Percentiles rank a stretch among this genome's conserved stretches.
Evolutionary conservation across 1,139 yeast genomes (phyloP).

Genomic region (Suhomyces bokatorum): DNA sequence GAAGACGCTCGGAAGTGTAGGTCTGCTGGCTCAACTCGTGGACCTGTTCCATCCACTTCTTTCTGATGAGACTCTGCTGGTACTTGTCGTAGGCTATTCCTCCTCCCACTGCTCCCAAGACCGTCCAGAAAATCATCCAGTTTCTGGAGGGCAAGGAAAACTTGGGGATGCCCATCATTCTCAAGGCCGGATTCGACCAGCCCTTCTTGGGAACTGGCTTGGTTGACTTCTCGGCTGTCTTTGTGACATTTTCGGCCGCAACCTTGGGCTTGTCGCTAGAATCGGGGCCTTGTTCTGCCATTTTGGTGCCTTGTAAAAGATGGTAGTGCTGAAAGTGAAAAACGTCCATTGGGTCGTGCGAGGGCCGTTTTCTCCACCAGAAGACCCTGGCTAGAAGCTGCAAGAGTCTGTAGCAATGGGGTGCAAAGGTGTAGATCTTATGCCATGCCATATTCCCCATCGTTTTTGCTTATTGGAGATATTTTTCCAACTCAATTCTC

Average conservation of each 20-base stretch:
- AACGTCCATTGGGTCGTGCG: constrained; percentile 3
- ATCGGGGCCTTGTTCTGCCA: constrained; percentile 2
- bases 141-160: constrained; percentile 83
- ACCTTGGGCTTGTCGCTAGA: constrained; percentile 2
- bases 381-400: not conserved
- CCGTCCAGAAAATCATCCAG: constrained; percentile 89
- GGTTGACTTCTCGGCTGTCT: constrained; percentile 1
- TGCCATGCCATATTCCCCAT: not conserved
- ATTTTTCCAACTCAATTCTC: constrained; percentile 24
- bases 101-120: constrained; percentile 65
- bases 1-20: constrained; percentile 45
- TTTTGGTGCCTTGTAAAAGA: not conserved
- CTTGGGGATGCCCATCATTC: constrained; percentile 82
- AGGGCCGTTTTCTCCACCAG: not conserved
- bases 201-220: constrained; percentile 37
- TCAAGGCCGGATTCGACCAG: constrained; percentile 81
- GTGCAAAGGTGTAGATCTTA: too few species aligned
- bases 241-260: constrained; percentile 2
- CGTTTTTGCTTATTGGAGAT: constrained; percentile 7
- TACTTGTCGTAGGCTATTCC: constrained; percentile 77
- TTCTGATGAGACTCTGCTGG: constrained; percentile 66
- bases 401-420: too few species aligned
- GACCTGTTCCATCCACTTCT: constrained; percentile 66
- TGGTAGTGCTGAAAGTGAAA: not conserved
- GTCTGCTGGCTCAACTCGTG: constrained; percentile 43